These are phyloP conservation scores for Cercospora zeae-maydis DNA, from an alignment of 2,329 filamentous ascomycete species.

Conservation along the genomic window DNA sequence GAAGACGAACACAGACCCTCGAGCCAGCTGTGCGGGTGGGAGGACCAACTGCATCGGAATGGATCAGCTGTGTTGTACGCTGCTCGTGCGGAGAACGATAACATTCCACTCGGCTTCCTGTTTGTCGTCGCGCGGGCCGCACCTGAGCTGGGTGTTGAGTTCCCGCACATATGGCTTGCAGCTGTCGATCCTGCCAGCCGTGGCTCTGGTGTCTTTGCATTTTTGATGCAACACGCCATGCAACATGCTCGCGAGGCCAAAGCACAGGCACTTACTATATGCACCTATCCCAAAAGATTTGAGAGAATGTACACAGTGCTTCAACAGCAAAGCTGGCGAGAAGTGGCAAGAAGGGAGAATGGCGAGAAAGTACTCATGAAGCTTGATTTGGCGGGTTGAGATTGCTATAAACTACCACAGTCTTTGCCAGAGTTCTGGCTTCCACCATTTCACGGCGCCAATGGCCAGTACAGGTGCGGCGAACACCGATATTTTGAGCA, in stretches of 20 bases:
- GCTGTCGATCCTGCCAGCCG: conserved; percentile 7
- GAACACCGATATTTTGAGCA: conserved; percentile 14
- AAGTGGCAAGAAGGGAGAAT: conserved; percentile 4
- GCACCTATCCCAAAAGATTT: conserved; percentile 8
- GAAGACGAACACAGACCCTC: background rate
- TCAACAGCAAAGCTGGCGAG: conserved; percentile 4
- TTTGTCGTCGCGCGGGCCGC: conserved; percentile 1
- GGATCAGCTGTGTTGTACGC: background rate
- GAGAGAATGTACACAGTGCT: conserved; percentile 12
- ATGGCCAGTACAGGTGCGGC: background rate
- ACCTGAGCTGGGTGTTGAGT: conserved; percentile 2
- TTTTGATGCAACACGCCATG: background rate
- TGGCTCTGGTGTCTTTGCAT: conserved; percentile 4
- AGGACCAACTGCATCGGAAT: background rate
- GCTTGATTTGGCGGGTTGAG: background rate
- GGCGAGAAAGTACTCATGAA: conserved; percentile 13
- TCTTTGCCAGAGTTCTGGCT: background rate
- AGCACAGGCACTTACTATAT: background rate
- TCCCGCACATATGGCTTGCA: conserved; percentile 13
- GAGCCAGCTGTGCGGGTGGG: background rate
- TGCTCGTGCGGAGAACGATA: background rate
- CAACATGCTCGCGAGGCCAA: background rate
- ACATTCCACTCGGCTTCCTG: background rate
- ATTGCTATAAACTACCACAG: background rate
- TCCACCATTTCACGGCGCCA: background rate